These are phyloP conservation scores for Endotrypanum monterogeii DNA, from an alignment of 208 protist genomes.

Conservation along the genomic window DNA sequence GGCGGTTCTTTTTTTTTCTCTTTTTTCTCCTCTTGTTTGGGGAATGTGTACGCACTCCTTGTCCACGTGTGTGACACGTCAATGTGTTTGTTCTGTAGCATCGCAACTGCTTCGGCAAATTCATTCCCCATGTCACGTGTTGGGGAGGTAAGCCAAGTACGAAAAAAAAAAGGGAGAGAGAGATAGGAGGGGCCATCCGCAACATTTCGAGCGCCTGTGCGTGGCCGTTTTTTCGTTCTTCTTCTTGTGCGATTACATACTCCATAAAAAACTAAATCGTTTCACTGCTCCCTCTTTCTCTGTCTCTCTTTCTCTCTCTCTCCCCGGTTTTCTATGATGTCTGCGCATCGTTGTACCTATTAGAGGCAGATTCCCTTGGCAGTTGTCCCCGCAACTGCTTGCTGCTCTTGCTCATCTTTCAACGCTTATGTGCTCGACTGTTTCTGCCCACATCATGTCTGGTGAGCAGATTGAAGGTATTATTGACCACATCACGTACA, in stretches of 20 bases:
- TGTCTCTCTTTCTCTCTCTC: background rate
- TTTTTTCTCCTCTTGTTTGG: background rate
- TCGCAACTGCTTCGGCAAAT: too few relatives aligned
- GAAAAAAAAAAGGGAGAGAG: background rate
- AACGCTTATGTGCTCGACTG: background rate
- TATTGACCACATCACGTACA: constrained; percentile 88
- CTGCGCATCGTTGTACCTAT: background rate
- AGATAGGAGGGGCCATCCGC: background rate
- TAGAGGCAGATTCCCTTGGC: background rate
- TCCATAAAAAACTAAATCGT: background rate
- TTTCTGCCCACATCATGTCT: constrained; percentile 27
- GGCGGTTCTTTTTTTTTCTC: background rate
- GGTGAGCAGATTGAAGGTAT: constrained; percentile 68
- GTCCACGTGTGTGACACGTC: background rate
- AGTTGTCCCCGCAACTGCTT: background rate
- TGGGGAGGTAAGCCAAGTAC: background rate
- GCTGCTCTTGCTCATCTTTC: background rate
- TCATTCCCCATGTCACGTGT: background rate
- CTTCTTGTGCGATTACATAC: background rate
- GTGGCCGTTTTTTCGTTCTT: too few relatives aligned
- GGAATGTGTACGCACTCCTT: background rate
- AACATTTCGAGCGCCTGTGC: background rate
- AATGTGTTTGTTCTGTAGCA: background rate
- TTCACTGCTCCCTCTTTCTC: background rate
- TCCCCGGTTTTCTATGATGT: background rate